Evolutionary conservation across 1,284 basidiomycete species (phyloP).

Genomic region (Athelia sp.): DNA sequence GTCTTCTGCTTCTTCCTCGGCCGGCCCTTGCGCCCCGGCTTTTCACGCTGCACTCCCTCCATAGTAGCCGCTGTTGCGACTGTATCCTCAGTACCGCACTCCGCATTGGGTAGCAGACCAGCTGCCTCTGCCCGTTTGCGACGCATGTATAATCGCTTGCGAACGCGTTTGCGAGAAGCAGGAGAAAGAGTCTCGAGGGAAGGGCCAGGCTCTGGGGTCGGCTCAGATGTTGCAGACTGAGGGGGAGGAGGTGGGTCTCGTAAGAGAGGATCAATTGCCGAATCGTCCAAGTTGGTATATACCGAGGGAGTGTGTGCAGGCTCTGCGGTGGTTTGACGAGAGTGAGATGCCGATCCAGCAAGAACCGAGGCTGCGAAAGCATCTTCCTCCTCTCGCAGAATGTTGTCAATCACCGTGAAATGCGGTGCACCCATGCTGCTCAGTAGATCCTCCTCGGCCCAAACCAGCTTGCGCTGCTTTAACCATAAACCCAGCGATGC

Average conservation of each 20-base stretch:
- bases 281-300: constrained; percentile 11
- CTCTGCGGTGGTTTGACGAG: background rate
- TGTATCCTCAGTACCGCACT: background rate
- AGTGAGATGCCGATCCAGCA: background rate
- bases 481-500: constrained; percentile 15
- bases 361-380: constrained; percentile 9
- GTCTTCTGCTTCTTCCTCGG: constrained; percentile 8
- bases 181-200: constrained; percentile 38
- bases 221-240: constrained; percentile 4
- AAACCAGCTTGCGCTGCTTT: constrained; percentile 18
- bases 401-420: constrained; percentile 41
- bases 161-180: constrained; percentile 45
- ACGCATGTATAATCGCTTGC: constrained; percentile 69
- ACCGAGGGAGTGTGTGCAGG: constrained; percentile 1
- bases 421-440: constrained; percentile 27
- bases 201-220: constrained; percentile 10
- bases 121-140: constrained; percentile 51
- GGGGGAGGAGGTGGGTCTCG: constrained; percentile 2
- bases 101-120: constrained; percentile 21
- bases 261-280: constrained; percentile 22
- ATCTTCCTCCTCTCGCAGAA: constrained; percentile 36
- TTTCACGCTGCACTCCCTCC: constrained; percentile 28
- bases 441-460: constrained; percentile 34
- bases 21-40: constrained; percentile 39
- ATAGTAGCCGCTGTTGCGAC: constrained; percentile 18